A percentile compares a stretch with the other conserved stretches of the same genome.
Evolutionary conservation across 805 yeast genomes (phyloP).

Genomic region (Hyphopichia homilentoma): DNA sequence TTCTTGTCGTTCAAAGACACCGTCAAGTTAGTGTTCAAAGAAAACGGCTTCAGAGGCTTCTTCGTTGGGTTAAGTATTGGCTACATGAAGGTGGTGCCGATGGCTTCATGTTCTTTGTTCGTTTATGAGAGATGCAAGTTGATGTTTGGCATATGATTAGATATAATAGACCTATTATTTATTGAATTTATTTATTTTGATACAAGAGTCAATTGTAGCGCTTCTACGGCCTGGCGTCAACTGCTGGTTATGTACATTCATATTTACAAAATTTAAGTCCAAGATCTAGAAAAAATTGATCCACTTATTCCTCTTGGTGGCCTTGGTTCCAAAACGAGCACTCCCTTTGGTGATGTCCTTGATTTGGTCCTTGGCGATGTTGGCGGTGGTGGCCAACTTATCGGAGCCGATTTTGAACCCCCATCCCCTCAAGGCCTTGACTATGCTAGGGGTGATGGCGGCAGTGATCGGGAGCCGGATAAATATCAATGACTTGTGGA

Average conservation of each 20-base stretch:
- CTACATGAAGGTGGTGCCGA: conserved; percentile 89
- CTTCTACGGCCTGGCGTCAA: neutral
- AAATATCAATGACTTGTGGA: conserved; percentile 83
- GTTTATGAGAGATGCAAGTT: conserved; percentile 87
- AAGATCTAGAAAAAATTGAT: no score
- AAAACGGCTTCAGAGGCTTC: conserved; percentile 81
- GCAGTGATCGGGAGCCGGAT: conserved; percentile 88
- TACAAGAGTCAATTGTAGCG: neutral
- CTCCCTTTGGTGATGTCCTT: conserved; percentile 41
- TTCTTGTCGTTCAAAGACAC: conserved; percentile 52
- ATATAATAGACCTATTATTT: no score
- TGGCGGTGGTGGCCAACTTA: conserved; percentile 39
- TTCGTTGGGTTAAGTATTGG: conserved; percentile 95
- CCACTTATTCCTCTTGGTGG: conserved; percentile 54
- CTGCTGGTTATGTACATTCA: conserved; percentile 3
- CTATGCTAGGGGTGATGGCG: conserved; percentile 82
- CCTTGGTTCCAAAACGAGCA: conserved; percentile 51
- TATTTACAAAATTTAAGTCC: conserved; percentile 3
- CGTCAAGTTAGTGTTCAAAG: conserved; percentile 58
- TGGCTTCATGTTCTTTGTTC: conserved; percentile 94
- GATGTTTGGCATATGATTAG: conserved; percentile 53
- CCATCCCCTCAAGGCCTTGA: conserved; percentile 59
- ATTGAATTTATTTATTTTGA: conserved; percentile 3
- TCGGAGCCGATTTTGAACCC: conserved; percentile 74
- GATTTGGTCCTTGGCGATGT: conserved; percentile 26